phyloP scores from a whole-genome alignment of 371 early-diverging fungal species.

The Umbelopsis sp. region DNA sequence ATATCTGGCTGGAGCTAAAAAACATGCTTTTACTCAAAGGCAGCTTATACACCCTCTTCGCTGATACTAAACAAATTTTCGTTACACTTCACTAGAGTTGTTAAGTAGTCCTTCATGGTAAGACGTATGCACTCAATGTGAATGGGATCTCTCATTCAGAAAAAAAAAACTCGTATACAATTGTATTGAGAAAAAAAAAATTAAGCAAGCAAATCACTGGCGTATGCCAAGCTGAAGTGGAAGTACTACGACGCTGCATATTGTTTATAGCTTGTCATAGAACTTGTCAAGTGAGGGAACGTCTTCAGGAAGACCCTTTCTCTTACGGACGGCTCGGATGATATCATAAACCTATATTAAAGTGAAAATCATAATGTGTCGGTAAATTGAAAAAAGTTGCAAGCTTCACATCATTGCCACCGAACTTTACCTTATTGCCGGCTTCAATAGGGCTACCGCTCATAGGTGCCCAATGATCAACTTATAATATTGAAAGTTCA shows the following conservation, averaged over 20 bases:
- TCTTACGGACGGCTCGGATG: conserved; percentile 76
- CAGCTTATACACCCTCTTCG: too few species aligned
- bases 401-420: not conserved
- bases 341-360: conserved; percentile 53
- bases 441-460: conserved; percentile 66
- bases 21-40: too few species aligned
- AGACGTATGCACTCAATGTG: too few species aligned
- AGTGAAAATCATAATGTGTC: not conserved
- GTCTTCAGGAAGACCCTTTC: conserved; percentile 91
- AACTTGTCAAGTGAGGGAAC: conserved; percentile 87
- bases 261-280: conserved; percentile 85
- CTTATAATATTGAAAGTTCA: conserved; percentile 20
- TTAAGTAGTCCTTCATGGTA: too few species aligned
- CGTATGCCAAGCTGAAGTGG: not conserved
- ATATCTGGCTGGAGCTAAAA: too few species aligned
- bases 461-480: conserved; percentile 88
- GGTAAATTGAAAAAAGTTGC: not conserved
- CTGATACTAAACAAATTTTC: too few species aligned
- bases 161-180: not conserved
- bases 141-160: not conserved
- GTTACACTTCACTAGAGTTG: too few species aligned
- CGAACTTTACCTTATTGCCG: conserved; percentile 67
- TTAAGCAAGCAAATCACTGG: not conserved
- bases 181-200: not conserved
- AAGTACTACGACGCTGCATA: not conserved